A percentile compares a stretch with the other conserved stretches of the same genome.
Conservation (phyloP, 2,329 filamentous ascomycete genomes). For the Karstenula rhodostoma region DNA sequence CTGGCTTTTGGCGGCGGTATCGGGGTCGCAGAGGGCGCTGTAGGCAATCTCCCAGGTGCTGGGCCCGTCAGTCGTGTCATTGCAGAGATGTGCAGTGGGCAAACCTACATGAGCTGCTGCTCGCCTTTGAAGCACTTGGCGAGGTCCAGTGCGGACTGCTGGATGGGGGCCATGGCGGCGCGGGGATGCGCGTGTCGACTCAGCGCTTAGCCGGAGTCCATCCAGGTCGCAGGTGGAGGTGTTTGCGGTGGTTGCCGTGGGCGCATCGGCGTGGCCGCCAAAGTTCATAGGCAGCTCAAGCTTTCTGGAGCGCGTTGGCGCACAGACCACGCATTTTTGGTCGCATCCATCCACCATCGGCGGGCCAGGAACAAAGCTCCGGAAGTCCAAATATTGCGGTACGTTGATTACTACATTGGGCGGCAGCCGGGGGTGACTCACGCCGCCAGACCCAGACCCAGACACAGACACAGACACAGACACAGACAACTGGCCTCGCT, state of each 20-base stretch:
- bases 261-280: conserved; percentile 1
- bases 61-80: conserved; percentile 48
- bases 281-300: conserved; percentile 10
- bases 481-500: not conserved
- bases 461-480: too few species aligned
- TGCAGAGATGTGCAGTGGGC: conserved; percentile 17
- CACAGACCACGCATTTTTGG: conserved; percentile 9
- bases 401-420: not conserved
- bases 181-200: conserved; percentile 41
- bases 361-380: conserved; percentile 15
- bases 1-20: conserved; percentile 47
- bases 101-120: conserved; percentile 77
- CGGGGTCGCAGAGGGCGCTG: conserved; percentile 61
- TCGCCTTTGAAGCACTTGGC: conserved; percentile 85
- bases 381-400: not conserved
- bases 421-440: conserved; percentile 13
- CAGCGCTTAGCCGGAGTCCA: conserved; percentile 44
- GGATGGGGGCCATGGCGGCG: conserved; percentile 48
- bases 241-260: conserved; percentile 29
- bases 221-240: conserved; percentile 30
- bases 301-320: conserved; percentile 12
- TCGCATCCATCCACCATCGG: too few species aligned
- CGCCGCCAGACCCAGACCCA: not conserved
- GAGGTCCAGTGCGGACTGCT: conserved; percentile 70
- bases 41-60: conserved; percentile 69